Percentiles rank a stretch among this genome's conserved stretches.
Evolutionary conservation across 768 basidiomycete species (phyloP).

Genomic region (Russula olivacea): DNA sequence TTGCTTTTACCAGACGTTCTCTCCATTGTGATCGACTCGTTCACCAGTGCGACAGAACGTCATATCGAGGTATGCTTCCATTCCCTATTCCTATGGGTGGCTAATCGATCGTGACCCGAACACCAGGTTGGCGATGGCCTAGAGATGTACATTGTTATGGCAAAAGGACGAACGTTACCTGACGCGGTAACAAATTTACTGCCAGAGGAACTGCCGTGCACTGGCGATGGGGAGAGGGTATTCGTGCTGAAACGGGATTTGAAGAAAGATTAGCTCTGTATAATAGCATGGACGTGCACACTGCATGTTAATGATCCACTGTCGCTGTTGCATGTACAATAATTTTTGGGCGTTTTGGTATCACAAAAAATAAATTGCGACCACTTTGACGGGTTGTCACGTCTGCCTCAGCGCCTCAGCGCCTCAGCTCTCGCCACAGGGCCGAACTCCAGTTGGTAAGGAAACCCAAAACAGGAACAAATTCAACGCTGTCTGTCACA

Average conservation of each 20-base stretch:
- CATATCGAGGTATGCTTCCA: slow-evolving; percentile 78
- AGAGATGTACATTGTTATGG: slow-evolving; percentile 83
- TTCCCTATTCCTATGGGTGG: not conserved
- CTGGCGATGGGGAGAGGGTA: slow-evolving; percentile 62
- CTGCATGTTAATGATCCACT: not conserved
- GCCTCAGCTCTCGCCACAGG: not conserved
- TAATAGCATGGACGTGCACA: slow-evolving; percentile 8
- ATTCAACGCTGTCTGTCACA: slow-evolving; percentile 8
- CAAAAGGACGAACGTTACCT: slow-evolving; percentile 56
- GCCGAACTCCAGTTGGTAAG: slow-evolving; percentile 3
- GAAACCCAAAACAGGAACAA: slow-evolving; percentile 24
- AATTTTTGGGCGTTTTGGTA: not conserved
- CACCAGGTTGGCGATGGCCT: slow-evolving; percentile 90
- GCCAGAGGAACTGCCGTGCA: slow-evolving; percentile 56
- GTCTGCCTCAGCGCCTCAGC: too few relatives aligned
- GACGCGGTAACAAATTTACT: slow-evolving; percentile 51
- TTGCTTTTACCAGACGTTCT: slow-evolving; percentile 77
- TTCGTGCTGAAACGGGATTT: slow-evolving; percentile 72
- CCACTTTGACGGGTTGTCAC: not conserved
- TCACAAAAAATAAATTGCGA: not conserved
- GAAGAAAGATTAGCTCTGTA: slow-evolving; percentile 63
- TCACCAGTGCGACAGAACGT: slow-evolving; percentile 94
- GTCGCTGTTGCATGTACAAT: not conserved
- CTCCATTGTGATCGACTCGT: slow-evolving; percentile 88
- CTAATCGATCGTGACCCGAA: slow-evolving; percentile 2